Conservation (phyloP, 1,139 yeast genomes). For the Tardiomyces digboiensis region DNA sequence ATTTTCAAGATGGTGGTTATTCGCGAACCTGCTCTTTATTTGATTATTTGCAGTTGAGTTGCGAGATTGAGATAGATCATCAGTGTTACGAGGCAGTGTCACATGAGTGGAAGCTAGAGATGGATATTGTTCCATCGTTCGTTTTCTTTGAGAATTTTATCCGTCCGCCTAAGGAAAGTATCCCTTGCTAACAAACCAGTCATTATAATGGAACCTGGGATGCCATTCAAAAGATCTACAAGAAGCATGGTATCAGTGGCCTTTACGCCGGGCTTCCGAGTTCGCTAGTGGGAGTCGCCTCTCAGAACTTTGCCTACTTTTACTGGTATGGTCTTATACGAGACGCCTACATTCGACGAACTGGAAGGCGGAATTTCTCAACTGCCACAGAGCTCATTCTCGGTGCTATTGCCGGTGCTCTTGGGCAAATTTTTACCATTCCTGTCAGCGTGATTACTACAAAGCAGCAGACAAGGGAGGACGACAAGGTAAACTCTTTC, state of each 20-base stretch:
- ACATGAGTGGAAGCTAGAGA: too few relatives aligned
- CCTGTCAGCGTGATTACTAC: constrained; percentile 81
- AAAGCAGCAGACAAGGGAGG: constrained; percentile 55
- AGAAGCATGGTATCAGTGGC: constrained; percentile 54
- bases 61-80: too few relatives aligned
- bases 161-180: too few relatives aligned
- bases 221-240: constrained; percentile 50
- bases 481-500: constrained; percentile 26
- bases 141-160: too few relatives aligned
- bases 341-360: constrained; percentile 38
- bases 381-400: constrained; percentile 66
- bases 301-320: constrained; percentile 77
- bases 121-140: too few relatives aligned
- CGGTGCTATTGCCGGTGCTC: constrained; percentile 80
- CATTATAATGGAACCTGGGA: constrained; percentile 53
- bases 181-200: constrained; percentile 15
- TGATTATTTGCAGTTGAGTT: too few relatives aligned
- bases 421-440: constrained; percentile 74
- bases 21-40: too few relatives aligned
- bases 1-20: too few relatives aligned
- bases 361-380: constrained; percentile 30
- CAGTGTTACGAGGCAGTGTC: too few relatives aligned
- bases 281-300: constrained; percentile 62
- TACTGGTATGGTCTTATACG: constrained; percentile 78
- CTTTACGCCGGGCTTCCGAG: constrained; percentile 70